Evolutionary conservation across 2,329 filamentous ascomycete genomes (phyloP).

Genomic region (Diaporthe citrichinensis): DNA sequence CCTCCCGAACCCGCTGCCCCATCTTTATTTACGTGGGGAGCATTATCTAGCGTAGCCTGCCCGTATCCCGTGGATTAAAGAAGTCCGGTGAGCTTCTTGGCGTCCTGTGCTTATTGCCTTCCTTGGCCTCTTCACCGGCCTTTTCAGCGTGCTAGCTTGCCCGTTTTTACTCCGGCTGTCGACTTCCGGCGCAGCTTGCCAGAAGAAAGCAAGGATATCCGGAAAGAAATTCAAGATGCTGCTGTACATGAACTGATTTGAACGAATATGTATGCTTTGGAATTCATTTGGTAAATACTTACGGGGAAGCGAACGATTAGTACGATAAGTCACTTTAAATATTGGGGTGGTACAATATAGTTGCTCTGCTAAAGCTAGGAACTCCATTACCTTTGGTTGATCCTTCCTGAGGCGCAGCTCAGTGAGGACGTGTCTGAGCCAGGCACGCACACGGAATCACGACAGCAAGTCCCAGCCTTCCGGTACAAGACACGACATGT

Average conservation of each 20-base stretch:
- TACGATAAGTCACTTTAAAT: not conserved
- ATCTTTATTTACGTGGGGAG: no score
- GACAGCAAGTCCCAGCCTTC: not conserved
- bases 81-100: not conserved
- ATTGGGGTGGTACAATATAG: not conserved
- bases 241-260: accelerated
- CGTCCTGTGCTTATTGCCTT: not conserved
- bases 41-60: not conserved
- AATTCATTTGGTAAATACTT: no score
- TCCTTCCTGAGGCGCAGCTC: not conserved
- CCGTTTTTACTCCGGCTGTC: not conserved
- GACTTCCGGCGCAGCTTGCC: not conserved
- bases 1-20: not conserved
- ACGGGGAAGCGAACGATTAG: not conserved
- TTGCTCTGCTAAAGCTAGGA: no score
- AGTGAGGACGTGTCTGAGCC: no score
- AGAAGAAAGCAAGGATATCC: not conserved
- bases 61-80: not conserved
- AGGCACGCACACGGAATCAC: not conserved
- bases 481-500: no score
- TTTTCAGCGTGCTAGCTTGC: not conserved
- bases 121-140: not conserved
- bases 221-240: no score
- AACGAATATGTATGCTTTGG: no score
- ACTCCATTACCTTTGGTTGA: no score